phyloP scores from a whole-genome alignment of 495 filamentous ascomycete genomes.

The Bryoglossum gracile region DNA sequence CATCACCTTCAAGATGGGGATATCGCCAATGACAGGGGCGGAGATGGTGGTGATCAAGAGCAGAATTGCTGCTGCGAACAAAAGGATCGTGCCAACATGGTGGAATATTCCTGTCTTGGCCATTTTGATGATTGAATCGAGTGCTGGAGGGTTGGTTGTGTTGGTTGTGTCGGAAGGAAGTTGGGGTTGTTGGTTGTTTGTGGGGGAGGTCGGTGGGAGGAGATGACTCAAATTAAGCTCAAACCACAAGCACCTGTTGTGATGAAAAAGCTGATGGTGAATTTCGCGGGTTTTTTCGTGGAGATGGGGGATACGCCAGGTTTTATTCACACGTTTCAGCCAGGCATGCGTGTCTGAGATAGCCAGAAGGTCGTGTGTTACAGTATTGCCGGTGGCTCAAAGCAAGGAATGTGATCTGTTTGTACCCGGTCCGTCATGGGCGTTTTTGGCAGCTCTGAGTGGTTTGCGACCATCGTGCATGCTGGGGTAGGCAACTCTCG shows the following conservation, averaged over 20 bases:
- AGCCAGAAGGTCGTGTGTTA: slow-evolving; percentile 3
- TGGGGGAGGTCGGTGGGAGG: background rate
- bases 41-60: slow-evolving; percentile 53
- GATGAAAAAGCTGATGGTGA: too few relatives aligned
- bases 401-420: slow-evolving; percentile 8
- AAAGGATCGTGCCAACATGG: slow-evolving; percentile 52
- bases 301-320: background rate
- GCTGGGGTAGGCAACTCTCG: too few relatives aligned
- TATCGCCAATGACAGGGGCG: slow-evolving; percentile 45
- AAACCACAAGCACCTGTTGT: too few relatives aligned
- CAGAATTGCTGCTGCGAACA: slow-evolving; percentile 46
- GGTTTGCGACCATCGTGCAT: background rate
- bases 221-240: too few relatives aligned
- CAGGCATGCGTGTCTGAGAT: background rate
- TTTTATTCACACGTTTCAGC: slow-evolving; percentile 10
- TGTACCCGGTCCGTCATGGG: slow-evolving; percentile 2
- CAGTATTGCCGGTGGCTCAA: slow-evolving; percentile 1
- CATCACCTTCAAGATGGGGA: slow-evolving; percentile 43
- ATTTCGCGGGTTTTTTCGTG: too few relatives aligned
- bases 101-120: slow-evolving; percentile 42
- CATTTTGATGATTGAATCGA: slow-evolving; percentile 15
- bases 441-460: background rate
- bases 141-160: background rate
- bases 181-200: background rate
- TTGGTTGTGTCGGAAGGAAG: background rate